Evolutionary conservation across 2,329 filamentous ascomycete species (phyloP).

Genomic region (Coccinonectria pachysandricola): DNA sequence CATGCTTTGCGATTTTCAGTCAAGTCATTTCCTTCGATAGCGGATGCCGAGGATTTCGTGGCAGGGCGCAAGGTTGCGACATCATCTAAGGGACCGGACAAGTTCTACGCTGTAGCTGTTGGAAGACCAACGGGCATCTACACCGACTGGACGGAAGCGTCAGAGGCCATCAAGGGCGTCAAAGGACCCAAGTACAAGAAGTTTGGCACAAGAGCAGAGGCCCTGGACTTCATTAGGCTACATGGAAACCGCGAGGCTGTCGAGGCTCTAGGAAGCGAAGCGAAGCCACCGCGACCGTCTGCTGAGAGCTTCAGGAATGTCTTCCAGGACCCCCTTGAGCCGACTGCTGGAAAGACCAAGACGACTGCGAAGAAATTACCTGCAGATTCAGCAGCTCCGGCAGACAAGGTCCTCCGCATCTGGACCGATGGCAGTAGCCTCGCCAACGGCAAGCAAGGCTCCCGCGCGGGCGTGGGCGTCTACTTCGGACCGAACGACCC

Average conservation of each 20-base stretch:
- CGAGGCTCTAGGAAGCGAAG: conserved; percentile 27
- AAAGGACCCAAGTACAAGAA: conserved; percentile 61
- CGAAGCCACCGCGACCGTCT: conserved; percentile 8
- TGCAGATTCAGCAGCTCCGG: conserved; percentile 3
- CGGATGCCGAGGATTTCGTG: conserved; percentile 72
- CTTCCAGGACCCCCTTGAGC: conserved; percentile 10
- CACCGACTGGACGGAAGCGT: conserved; percentile 56
- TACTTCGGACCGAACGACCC: conserved; percentile 48
- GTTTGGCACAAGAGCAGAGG: conserved; percentile 59
- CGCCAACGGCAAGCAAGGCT: conserved; percentile 45
- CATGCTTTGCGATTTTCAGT: conserved; percentile 37
- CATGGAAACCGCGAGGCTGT: conserved; percentile 35
- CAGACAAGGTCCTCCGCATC: conserved; percentile 25
- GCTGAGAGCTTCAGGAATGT: conserved; percentile 1
- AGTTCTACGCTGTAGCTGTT: conserved; percentile 52
- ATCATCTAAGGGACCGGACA: conserved; percentile 31
- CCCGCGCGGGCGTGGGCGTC: conserved; percentile 51
- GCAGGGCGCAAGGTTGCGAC: conserved; percentile 41
- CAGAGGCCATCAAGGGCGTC: conserved; percentile 63
- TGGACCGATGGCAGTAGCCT: conserved; percentile 56
- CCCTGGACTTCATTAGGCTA: conserved; percentile 61
- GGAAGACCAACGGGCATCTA: conserved; percentile 51
- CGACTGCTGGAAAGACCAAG: conserved; percentile 15
- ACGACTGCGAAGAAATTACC: conserved; percentile 18
- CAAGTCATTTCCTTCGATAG: conserved; percentile 64